These are phyloP conservation scores for Seminavis robusta DNA, from an alignment of 108 stramenopile genomes.

Conservation along the genomic window DNA sequence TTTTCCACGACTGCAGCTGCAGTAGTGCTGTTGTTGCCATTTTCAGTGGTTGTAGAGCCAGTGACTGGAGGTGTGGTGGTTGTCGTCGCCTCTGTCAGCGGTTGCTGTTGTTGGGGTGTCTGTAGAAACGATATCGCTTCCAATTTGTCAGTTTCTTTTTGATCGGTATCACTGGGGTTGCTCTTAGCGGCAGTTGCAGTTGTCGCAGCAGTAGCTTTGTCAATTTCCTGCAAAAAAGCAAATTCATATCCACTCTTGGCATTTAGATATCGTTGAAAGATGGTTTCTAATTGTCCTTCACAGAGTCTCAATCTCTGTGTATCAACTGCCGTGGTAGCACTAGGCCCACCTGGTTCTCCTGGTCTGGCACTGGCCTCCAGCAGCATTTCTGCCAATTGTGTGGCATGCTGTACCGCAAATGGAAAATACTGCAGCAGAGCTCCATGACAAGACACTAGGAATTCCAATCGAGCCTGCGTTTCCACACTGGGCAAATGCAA, in stretches of 20 bases:
- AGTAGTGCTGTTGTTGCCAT: slow-evolving; percentile 11
- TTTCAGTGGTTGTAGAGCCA: neutral
- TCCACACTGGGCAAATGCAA: slow-evolving; percentile 29
- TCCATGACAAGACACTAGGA: slow-evolving; percentile 77
- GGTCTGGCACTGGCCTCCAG: slow-evolving; percentile 47
- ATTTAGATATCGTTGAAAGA: slow-evolving; percentile 27
- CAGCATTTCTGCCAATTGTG: slow-evolving; percentile 55
- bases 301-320: slow-evolving; percentile 25
- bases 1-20: slow-evolving; percentile 1
- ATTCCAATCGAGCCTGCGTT: slow-evolving; percentile 68
- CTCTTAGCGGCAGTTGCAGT: no score
- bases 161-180: no score
- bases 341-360: slow-evolving; percentile 43
- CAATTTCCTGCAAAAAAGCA: neutral
- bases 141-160: no score
- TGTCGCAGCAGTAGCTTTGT: no score
- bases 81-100: neutral
- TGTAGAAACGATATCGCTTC: no score
- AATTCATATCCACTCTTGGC: no score
- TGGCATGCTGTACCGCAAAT: slow-evolving; percentile 45
- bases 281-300: slow-evolving; percentile 51
- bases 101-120: no score
- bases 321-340: slow-evolving; percentile 21
- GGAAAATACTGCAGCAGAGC: slow-evolving; percentile 71
- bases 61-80: neutral